Evolutionary conservation across 345 rosid genomes (phyloP).

Genomic region (Turritis glabra): DNA sequence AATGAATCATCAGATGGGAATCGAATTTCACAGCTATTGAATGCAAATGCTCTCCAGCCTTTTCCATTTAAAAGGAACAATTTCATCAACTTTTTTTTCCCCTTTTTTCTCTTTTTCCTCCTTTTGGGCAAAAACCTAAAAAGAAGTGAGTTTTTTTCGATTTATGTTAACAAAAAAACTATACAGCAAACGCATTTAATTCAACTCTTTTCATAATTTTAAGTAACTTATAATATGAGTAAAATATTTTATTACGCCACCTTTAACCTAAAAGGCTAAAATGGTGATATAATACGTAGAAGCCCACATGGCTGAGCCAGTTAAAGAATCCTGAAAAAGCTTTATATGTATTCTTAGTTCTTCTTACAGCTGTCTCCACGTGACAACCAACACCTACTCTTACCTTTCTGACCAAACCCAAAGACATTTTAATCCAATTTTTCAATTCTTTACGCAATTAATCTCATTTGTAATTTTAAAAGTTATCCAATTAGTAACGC

Average conservation of each 20-base stretch:
- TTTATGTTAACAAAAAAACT: not conserved
- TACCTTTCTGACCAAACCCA: slow-evolving; percentile 28
- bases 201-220: not conserved
- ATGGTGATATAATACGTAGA: not conserved
- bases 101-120: not conserved
- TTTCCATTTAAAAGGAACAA: not conserved
- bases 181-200: not conserved
- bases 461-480: not conserved
- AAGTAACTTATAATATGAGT: not conserved
- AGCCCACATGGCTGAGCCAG: slow-evolving; percentile 24
- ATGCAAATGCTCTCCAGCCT: slow-evolving; percentile 6
- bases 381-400: slow-evolving; percentile 14
- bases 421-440: slow-evolving; percentile 2
- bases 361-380: slow-evolving; percentile 30
- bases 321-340: not conserved
- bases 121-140: not conserved
- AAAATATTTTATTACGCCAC: not conserved
- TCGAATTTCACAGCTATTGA: slow-evolving; percentile 18
- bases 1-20: slow-evolving; percentile 9
- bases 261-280: slow-evolving; percentile 15
- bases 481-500: not conserved
- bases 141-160: not conserved
- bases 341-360: not conserved
- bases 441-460: not conserved
- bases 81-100: slow-evolving; percentile 17